Evolutionary conservation across 345 rosid genomes (phyloP).

Genomic region (Bretschneidera sinensis): DNA sequence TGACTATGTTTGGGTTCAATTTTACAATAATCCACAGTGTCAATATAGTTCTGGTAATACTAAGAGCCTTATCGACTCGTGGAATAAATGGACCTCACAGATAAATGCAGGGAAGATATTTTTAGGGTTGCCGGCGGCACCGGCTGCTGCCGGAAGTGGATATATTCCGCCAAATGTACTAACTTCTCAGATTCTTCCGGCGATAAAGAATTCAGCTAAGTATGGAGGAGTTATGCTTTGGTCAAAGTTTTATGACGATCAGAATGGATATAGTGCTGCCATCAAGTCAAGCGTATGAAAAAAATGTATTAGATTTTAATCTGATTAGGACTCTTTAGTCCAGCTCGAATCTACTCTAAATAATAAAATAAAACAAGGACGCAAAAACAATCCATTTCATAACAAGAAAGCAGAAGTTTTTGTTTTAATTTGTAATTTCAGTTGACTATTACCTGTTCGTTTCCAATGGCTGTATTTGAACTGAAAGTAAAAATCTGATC

Average conservation of each 20-base stretch:
- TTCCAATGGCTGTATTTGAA: too few species aligned
- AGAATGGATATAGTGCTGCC: constrained; percentile 44
- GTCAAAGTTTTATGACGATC: constrained; percentile 52
- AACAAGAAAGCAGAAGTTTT: too few species aligned
- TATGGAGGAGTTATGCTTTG: constrained; percentile 72
- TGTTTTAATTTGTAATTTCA: too few species aligned
- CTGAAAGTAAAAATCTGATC: too few species aligned
- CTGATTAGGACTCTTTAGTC: neutral
- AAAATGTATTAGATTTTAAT: neutral
- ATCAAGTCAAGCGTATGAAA: constrained; percentile 35
- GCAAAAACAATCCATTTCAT: too few species aligned
- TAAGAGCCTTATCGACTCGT: constrained; percentile 32
- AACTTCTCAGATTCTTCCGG: constrained; percentile 37
- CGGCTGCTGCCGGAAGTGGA: constrained; percentile 51
- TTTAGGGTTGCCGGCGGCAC: constrained; percentile 57
- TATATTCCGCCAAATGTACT: constrained; percentile 41
- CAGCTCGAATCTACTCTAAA: too few species aligned
- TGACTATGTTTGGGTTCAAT: constrained; percentile 55
- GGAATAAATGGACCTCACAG: constrained; percentile 52
- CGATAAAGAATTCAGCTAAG: constrained; percentile 33
- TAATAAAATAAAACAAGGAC: too few species aligned
- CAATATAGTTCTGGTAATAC: constrained; percentile 32
- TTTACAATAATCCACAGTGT: constrained; percentile 63
- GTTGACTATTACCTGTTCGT: too few species aligned
- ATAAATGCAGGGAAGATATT: constrained; percentile 30